Evolutionary conservation across 2,329 filamentous ascomycete species (phyloP).

Genomic region (Golovinomyces cichoracearum): DNA sequence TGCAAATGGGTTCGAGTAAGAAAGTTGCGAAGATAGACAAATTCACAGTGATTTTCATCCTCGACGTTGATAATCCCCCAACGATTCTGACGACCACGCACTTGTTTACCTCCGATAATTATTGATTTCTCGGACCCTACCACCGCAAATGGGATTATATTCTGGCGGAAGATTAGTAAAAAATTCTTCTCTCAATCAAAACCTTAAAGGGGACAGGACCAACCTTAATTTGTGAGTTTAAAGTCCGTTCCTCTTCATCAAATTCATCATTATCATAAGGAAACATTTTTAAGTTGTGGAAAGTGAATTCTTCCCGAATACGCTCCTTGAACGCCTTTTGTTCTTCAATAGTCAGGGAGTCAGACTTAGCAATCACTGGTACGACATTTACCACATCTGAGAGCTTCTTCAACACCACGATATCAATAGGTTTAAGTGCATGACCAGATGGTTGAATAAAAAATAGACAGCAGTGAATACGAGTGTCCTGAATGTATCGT

Average conservation of each 20-base stretch:
- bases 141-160: conserved; percentile 87
- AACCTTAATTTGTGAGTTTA: conserved; percentile 95
- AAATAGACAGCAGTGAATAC: conserved; percentile 98
- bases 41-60: conserved; percentile 98
- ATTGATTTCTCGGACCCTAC: conserved; percentile 97
- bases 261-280: conserved; percentile 98
- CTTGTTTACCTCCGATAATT: conserved; percentile 89
- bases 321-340: conserved; percentile 89
- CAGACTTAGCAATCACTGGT: conserved; percentile 93
- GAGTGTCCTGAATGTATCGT: conserved; percentile 95
- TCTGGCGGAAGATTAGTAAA: no score
- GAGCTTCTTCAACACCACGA: conserved; percentile 97
- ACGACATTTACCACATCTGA: conserved; percentile 98
- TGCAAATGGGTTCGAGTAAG: conserved; percentile 93
- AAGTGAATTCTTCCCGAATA: conserved; percentile 98
- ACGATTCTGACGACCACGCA: conserved; percentile 91
- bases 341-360: conserved; percentile 88
- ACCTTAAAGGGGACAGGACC: conserved; percentile 6
- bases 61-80: conserved; percentile 99
- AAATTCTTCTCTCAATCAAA: no score
- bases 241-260: conserved; percentile 77
- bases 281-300: conserved; percentile 99
- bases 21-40: conserved; percentile 95
- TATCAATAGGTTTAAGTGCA: conserved; percentile 96
- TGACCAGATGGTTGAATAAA: conserved; percentile 98